Base-by-base conservation (phyloP, 768 basidiomycete species). In the Serendipita vermifera region DNA sequence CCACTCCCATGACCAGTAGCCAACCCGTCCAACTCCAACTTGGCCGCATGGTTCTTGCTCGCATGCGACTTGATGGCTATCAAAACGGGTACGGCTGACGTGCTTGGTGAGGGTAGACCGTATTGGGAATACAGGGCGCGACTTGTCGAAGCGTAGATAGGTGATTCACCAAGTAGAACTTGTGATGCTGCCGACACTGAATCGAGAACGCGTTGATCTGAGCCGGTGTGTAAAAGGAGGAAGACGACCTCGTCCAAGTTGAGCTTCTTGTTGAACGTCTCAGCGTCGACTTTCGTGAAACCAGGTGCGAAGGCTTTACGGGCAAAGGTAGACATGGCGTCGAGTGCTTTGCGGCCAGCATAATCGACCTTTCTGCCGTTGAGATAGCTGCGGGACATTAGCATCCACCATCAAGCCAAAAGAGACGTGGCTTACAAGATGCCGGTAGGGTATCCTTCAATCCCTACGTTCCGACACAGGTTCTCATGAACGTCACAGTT, bases 391-490 rank as follows among this genome's bases (percentile, higher is more conserved):
- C 0, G 33, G 11, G 26, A 22, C 15, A 29, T 2, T 17, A 3
- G 31, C 1, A 15, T 17, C 53, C 20, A 14, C 5, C 31, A 33
- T 7, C 9, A 22, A 48, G n/a, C 22, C 26, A 13, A 15, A 7
- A 2, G 35, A 22, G 5, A 17, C 9, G 33, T 35, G 6, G 75
- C 75, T 26, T 78, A 87, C 73, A 85, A 85, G 38, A 80, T 69
- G 38, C 97, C 71, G 48, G 84, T 87, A 0, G 94, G 94, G 68
- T 87, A 99, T 1, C 89, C 91, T 27, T 75, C 65, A 15, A 99
- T 75, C 2, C 74, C 76, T 57, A 90, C 74, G 11, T 69, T 63
- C 41, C 73, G 71, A 69, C 94, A 99, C 4, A 92, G 64, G 0
- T 73, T 67, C 38, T 73, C 71, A 62, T 92, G 72, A 0, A 73